Base-by-base conservation (phyloP, 176 grass and related monocot species). In the Tillandsia leiboldiana region DNA sequence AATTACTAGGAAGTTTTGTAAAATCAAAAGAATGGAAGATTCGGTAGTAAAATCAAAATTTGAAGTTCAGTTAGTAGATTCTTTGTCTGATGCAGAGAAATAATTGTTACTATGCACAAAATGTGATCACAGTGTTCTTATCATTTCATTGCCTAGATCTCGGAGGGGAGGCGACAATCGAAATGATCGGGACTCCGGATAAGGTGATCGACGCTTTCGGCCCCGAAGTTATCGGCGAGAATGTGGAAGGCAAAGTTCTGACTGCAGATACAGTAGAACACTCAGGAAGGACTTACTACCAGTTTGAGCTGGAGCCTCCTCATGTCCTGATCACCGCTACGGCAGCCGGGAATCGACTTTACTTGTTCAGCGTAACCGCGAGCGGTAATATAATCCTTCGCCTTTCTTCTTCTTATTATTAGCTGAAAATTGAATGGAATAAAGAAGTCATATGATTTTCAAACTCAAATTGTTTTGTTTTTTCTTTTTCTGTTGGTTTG, bases 271-370 rank as follows among this genome's bases (percentile, higher is more conserved):
- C 82, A 49, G 84, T 77, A 51, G 86, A 92, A 50, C 49, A 82
- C 69, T 80, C 76, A 18, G 86, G 89, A 80, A 83, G 89, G 73
- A 97, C 73, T 66, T 97, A 97, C 56, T 97, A 97, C 84, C 87
- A 90, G 53, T 97, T 86, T 68, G 94, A 97, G 79, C 61, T 97
- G 62, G 86, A 93, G 59, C 79, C 89, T 42, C 94, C 89, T 53
- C 94, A 93, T 71, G 82, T 73, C 1, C 81, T 97, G 64, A 97
- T 97, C 70, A 97, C 94, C 23, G 94, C 94, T n/a, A 90, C 86
- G 3, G 94, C 94, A 11, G 94, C 89, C 57, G 89, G 94, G 64
- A 97, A 97, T 67, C 82, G 94, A 66, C 84, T 97, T 64, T 93
- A 97, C 73, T 83, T 97, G 61, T 90, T 97, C 81, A 97, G 72